phyloP scores from a whole-genome alignment of 306 rosid species.

The Cajanus cajan region DNA sequence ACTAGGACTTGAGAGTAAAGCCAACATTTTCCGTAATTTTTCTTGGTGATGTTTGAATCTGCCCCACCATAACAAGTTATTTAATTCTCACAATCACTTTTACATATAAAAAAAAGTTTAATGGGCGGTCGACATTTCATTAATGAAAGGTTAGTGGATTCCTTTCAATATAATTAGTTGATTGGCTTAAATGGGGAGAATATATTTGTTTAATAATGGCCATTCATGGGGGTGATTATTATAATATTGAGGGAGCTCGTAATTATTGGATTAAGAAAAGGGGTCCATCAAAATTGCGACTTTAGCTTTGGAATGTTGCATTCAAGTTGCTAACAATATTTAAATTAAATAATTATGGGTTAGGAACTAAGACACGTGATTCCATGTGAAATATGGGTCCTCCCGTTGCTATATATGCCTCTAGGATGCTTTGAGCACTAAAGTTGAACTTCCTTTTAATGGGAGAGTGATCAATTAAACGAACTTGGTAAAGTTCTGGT shows the following conservation, averaged over 20 bases:
- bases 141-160: conserved; percentile 52
- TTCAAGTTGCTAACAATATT: conserved; percentile 42
- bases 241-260: conserved; percentile 29
- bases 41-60: conserved; percentile 30
- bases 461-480: conserved; percentile 2
- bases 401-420: conserved; percentile 28
- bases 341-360: conserved; percentile 35
- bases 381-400: conserved; percentile 78
- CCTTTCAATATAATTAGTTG: conserved; percentile 27
- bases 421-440: conserved; percentile 43
- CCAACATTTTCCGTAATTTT: conserved; percentile 41
- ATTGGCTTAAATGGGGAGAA: conserved; percentile 31
- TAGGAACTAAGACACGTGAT: conserved; percentile 58
- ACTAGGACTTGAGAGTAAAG: conserved; percentile 13
- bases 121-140: conserved; percentile 50
- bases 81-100: conserved; percentile 21
- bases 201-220: conserved; percentile 31
- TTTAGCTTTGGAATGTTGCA: conserved; percentile 43
- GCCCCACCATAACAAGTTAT: conserved; percentile 33
- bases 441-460: conserved; percentile 33
- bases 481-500: conserved; percentile 22
- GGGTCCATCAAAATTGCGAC: conserved; percentile 47
- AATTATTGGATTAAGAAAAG: conserved; percentile 41
- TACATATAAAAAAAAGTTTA: neutral
- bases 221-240: conserved; percentile 29